phyloP scores from a whole-genome alignment of 495 filamentous ascomycete species.

The Penicillium nucicola region DNA sequence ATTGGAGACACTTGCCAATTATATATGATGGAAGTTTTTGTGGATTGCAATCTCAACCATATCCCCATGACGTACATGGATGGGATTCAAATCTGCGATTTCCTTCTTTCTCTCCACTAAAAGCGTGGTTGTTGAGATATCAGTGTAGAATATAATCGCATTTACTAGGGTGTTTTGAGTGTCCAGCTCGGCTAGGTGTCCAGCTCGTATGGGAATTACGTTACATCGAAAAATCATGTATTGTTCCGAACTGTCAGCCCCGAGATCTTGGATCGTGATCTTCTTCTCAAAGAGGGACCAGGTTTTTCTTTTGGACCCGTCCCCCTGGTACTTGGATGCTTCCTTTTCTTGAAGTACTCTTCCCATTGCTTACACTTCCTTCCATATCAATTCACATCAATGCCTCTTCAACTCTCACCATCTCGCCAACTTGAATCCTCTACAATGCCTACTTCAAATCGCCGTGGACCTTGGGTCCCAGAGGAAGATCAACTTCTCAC shows the following conservation, averaged over 20 bases:
- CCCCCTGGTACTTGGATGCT: conserved; percentile 31
- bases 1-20: neutral
- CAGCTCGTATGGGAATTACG: too few relatives aligned
- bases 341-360: too few relatives aligned
- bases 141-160: too few relatives aligned
- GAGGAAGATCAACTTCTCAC: conserved; percentile 73
- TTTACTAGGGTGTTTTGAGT: too few relatives aligned
- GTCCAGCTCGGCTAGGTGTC: too few relatives aligned
- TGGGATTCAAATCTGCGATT: conserved; percentile 22
- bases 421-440: neutral
- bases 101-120: conserved; percentile 10
- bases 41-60: conserved; percentile 20
- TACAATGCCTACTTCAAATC: conserved; percentile 53
- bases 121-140: too few relatives aligned
- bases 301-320: too few relatives aligned
- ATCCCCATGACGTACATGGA: conserved; percentile 28
- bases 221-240: too few relatives aligned
- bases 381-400: too few relatives aligned
- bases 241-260: conserved; percentile 44
- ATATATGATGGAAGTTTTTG: neutral
- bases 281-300: too few relatives aligned
- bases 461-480: conserved; percentile 86
- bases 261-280: conserved; percentile 46
- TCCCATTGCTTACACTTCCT: conserved; percentile 5
- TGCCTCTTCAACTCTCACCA: neutral